Conservation (phyloP, 805 yeast species). For the Lachancea dasiensis region DNA sequence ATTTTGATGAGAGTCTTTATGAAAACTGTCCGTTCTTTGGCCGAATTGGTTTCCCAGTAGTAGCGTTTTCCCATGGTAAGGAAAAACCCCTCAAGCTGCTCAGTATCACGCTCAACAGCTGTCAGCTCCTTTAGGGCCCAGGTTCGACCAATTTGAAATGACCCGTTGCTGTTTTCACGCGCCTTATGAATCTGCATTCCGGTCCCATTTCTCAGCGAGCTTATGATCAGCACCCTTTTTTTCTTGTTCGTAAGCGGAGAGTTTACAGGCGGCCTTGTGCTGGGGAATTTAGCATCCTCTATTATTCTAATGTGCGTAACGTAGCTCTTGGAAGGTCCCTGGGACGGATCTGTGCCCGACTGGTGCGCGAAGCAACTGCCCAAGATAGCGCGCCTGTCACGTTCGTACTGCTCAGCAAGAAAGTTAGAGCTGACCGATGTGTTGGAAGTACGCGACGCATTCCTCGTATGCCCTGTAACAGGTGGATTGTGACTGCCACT, state of each 20-base stretch:
- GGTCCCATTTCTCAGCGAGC: slow-evolving; percentile 49
- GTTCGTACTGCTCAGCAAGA: slow-evolving; percentile 53
- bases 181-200: slow-evolving; percentile 82
- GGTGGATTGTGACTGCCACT: slow-evolving; percentile 22
- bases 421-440: slow-evolving; percentile 30
- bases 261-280: slow-evolving; percentile 57
- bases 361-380: slow-evolving; percentile 45
- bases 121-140: slow-evolving; percentile 78
- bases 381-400: slow-evolving; percentile 45
- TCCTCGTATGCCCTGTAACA: slow-evolving; percentile 30
- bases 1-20: slow-evolving; percentile 46
- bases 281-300: slow-evolving; percentile 69
- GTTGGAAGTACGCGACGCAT: slow-evolving; percentile 31
- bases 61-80: slow-evolving; percentile 68
- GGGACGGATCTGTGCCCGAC: slow-evolving; percentile 30
- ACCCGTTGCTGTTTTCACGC: slow-evolving; percentile 65
- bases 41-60: slow-evolving; percentile 68
- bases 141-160: slow-evolving; percentile 85
- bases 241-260: slow-evolving; percentile 48
- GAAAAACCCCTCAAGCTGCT: slow-evolving; percentile 49
- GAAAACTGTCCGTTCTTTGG: slow-evolving; percentile 56
- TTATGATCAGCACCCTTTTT: slow-evolving; percentile 46
- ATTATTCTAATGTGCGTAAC: slow-evolving; percentile 69
- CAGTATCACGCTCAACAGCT: slow-evolving; percentile 47
- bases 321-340: slow-evolving; percentile 45